A percentile compares a stretch with the other conserved stretches of the same genome.
phyloP scores from a whole-genome alignment of 2,329 filamentous ascomycete genomes.

The Aspergillus flavus region DNA sequence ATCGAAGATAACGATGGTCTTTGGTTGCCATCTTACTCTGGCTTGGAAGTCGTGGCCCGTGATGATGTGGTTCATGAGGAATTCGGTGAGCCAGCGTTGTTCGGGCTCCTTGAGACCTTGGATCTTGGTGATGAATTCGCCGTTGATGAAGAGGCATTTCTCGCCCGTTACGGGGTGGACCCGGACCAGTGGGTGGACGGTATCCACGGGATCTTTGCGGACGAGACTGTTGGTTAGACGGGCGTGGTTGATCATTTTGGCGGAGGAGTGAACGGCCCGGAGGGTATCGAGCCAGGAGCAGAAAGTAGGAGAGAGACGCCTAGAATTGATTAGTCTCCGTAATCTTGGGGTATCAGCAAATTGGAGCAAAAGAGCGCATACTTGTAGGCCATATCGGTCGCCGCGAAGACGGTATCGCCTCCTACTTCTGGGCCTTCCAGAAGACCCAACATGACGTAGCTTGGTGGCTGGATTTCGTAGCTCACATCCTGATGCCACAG shows the following conservation, averaged over 20 bases:
- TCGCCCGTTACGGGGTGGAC: conserved; percentile 53
- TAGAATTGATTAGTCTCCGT: conserved; percentile 11
- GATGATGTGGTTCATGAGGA: conserved; percentile 52
- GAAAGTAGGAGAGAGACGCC: conserved; percentile 55
- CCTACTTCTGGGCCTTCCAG: conserved; percentile 54
- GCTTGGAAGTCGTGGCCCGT: conserved; percentile 52
- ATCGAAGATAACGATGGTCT: conserved; percentile 55
- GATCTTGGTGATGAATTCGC: conserved; percentile 52
- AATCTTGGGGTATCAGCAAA: not conserved
- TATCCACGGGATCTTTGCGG: conserved; percentile 48
- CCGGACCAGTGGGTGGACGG: conserved; percentile 49
- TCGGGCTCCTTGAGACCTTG: conserved; percentile 53
- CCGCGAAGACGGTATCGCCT: conserved; percentile 52
- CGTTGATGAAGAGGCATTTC: conserved; percentile 53
- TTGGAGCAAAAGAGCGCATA: conserved; percentile 21
- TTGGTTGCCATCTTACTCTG: conserved; percentile 52
- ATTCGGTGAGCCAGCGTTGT: conserved; percentile 49
- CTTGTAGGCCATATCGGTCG: conserved; percentile 50
- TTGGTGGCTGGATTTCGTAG: conserved; percentile 52
- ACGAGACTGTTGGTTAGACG: conserved; percentile 47
- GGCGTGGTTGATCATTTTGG: conserved; percentile 49
- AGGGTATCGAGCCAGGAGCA: conserved; percentile 39
- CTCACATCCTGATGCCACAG: conserved; percentile 55
- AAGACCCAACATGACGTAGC: conserved; percentile 52
- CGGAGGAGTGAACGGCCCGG: conserved; percentile 43